Evolutionary conservation across 2,329 filamentous ascomycete genomes (phyloP), one percentile per base, ranked within the genome.

Genomic region (Intubia oerlemansii): DNA sequence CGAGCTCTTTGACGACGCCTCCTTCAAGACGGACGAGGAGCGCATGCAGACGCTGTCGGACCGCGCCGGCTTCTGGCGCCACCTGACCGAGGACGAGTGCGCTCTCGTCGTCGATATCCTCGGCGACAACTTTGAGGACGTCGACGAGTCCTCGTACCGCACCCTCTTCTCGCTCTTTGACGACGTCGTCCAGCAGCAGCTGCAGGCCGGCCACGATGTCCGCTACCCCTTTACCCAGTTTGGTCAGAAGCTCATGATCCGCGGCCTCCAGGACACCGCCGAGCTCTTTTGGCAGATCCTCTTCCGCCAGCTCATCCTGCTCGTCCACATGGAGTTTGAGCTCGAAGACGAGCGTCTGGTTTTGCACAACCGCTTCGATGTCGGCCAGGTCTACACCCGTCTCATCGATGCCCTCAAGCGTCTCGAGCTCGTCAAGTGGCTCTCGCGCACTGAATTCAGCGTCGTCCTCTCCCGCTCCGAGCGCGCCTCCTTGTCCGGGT

Each of bases 271-370:
- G 42, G 82, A 95, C 44, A 74, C 66, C 10, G 63, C 88, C 6
- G 62, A 75, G 28, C 51, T 79, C 18, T 74, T 77, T 34, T 72
- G 71, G 51, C 67, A 67, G 34, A 57, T 88, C 7, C 68, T 90
- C 28, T 69, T 90, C 36, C 81, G 85, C 42, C 66, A 95, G 33
- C 55, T 95, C 3, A 62, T 88, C 3, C 60, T 98, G 6, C 59
- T 91, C 11, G 63, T 88, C 8, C 82, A 93, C 47, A 75, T 95
- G 60, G 76, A 88, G 45, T 73, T 72, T 22, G 80, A 88, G 43
- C 65, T 79, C 30, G 76, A 84, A 33, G 66, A 71, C 38, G 19
- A 21, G 8, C 70, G 80, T 23, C 66, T 77, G 11, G 66, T 66
- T 3, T 55, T 70, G 19, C 62, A 65, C 38, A 50, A 58, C 22